Conservation (phyloP, 2,329 filamentous ascomycete genomes). For the Talaromyces atroroseus region DNA sequence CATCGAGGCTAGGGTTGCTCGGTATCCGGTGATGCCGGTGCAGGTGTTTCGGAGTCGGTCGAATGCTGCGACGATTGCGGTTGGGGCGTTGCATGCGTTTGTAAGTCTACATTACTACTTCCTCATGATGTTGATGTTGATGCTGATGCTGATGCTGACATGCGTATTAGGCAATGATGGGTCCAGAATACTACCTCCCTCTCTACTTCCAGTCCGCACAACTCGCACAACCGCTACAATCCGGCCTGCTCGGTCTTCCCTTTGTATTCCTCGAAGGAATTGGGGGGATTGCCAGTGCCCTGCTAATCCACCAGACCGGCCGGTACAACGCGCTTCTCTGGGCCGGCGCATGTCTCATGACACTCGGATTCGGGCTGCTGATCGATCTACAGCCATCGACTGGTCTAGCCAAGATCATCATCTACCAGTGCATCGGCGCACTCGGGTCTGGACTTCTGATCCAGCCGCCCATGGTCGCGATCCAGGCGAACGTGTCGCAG, state of each 20-base stretch:
- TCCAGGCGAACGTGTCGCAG: conserved; percentile 41
- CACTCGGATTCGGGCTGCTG: conserved; percentile 36
- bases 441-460: conserved; percentile 45
- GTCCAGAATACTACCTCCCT: conserved; percentile 16
- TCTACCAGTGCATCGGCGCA: conserved; percentile 28
- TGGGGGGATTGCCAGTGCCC: conserved; percentile 36
- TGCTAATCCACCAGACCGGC: conserved; percentile 40
- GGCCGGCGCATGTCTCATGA: conserved; percentile 29
- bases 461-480: conserved; percentile 45
- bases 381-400: conserved; percentile 24
- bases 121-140: not conserved
- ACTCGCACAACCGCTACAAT: conserved; percentile 14
- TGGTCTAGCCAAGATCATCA: conserved; percentile 26
- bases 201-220: conserved; percentile 22
- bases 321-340: conserved; percentile 36
- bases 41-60: conserved; percentile 26
- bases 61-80: conserved; percentile 8
- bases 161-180: conserved; percentile 11
- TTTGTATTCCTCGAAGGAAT: conserved; percentile 15
- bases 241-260: conserved; percentile 17
- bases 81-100: conserved; percentile 1
- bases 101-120: not conserved
- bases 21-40: conserved; percentile 61
- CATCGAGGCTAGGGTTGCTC: conserved; percentile 43
- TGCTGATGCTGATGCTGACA: conserved; percentile 7